Percentiles rank a stretch among this genome's conserved stretches.
Evolutionary conservation across 805 yeast genomes (phyloP).

Genomic region (Candida adriatica): DNA sequence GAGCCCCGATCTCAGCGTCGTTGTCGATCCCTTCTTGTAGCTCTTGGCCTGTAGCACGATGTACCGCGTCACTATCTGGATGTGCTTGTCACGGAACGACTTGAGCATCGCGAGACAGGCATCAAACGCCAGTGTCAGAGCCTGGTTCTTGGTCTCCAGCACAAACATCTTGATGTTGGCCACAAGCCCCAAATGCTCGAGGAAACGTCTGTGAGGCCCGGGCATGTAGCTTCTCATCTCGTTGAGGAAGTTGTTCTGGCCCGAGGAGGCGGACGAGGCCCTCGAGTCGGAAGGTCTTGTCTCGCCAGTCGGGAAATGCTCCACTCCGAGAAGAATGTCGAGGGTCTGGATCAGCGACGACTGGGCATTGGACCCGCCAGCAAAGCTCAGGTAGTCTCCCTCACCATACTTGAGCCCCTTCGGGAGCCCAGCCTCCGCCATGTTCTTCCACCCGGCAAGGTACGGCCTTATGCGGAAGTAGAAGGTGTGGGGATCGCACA

Average conservation of each 20-base stretch:
- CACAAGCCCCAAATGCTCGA: constrained; percentile 49
- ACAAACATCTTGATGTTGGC: constrained; percentile 66
- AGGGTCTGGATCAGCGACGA: constrained; percentile 82
- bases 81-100: constrained; percentile 85
- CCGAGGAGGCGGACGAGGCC: constrained; percentile 24
- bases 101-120: constrained; percentile 87
- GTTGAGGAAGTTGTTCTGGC: constrained; percentile 50
- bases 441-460: constrained; percentile 90
- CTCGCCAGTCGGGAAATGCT: constrained; percentile 74
- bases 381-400: constrained; percentile 42
- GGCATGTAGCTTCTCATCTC: constrained; percentile 94
- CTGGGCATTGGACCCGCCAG: constrained; percentile 96
- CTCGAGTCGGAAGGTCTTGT: constrained; percentile 20
- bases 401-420: constrained; percentile 79
- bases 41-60: constrained; percentile 72
- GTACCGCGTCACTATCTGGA: constrained; percentile 86
- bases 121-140: constrained; percentile 68
- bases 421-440: constrained; percentile 79
- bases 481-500: constrained; percentile 92
- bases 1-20: constrained; percentile 59
- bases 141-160: constrained; percentile 38
- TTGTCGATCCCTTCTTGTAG: constrained; percentile 43
- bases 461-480: constrained; percentile 83
- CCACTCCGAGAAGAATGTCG: constrained; percentile 69
- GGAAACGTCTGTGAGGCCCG: constrained; percentile 69